Base-by-base conservation (phyloP, 2,329 filamentous ascomycete species). In the Epichloe aotearoae region DNA sequence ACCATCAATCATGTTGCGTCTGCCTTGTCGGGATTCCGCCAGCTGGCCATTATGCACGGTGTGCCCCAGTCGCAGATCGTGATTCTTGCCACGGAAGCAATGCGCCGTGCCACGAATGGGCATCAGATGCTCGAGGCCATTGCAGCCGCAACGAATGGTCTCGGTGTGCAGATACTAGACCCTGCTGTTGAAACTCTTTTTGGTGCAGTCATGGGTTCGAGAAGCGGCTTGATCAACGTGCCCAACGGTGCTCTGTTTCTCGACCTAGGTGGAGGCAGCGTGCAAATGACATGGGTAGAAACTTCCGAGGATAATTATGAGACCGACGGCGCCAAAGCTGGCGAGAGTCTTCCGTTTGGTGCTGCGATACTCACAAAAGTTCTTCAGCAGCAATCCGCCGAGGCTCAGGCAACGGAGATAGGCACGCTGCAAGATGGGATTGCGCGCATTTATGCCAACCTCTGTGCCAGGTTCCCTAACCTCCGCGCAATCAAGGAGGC, bases 11-110 rank as follows among this genome's bases (percentile, higher is more conserved):
- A 74, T n/a, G 86, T 95, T 11, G 69, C 86, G 5, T 67, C 75
- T 34, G 79, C 81, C 2, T 69, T 95, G 11, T 69, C 77, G 20
- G 80, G 81, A 30, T 95, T 95, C 71, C 80, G 80, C 53, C 71
- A 71, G 26, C 84, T 86, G 48, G 91, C 88, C 52, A 62, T 73
- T 50, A 77, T 83, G 52, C 88, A 87, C 61, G 73, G 74, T 17
- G 87, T 95, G 0, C 79, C 79, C 0, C 62, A 72, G 1, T 58
- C 66, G 36, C 82, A 89, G 55, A 78, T 91, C 53, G 77, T 79
- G 19, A 78, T 95, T 10, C 79, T 96, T 41, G 90, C 89, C 19
- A 96, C 90, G 0, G 90, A 95, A 66, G 90, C 90, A 4, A 93
- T 90, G 64, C 81, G 90, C 43, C 86, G 82, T 23, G 88, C 90